These are phyloP conservation scores for Colletotrichum noveboracense DNA, from an alignment of 2,329 filamentous ascomycete species.

Conservation along the genomic window DNA sequence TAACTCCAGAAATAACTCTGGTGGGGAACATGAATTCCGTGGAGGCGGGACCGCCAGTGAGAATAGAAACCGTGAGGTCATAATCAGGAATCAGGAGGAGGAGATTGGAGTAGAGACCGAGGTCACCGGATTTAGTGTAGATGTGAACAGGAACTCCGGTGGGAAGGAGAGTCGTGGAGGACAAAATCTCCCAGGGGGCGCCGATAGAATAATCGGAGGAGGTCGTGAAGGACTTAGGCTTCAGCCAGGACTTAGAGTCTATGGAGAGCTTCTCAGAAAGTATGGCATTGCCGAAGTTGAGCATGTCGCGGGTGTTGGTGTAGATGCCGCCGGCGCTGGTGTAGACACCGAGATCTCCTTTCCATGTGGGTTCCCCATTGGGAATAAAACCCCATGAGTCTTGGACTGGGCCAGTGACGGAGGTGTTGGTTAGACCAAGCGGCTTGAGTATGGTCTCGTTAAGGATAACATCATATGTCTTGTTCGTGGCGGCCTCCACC, in stretches of 20 bases:
- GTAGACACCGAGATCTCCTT: slow-evolving; percentile 36
- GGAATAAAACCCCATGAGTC: slow-evolving; percentile 38
- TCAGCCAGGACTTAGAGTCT: slow-evolving; percentile 50
- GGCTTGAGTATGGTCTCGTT: slow-evolving; percentile 44
- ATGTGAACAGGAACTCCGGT: slow-evolving; percentile 34
- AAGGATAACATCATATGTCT: slow-evolving; percentile 30
- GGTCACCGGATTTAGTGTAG: slow-evolving; percentile 38
- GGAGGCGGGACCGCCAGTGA: slow-evolving; percentile 36
- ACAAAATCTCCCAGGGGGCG: slow-evolving; percentile 38
- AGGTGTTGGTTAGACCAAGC: slow-evolving; percentile 46
- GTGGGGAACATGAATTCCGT: slow-evolving; percentile 19
- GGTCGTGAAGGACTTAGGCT: slow-evolving; percentile 45
- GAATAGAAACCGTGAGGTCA: slow-evolving; percentile 38
- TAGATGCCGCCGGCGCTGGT: slow-evolving; percentile 48
- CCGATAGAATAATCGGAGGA: slow-evolving; percentile 40
- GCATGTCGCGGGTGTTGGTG: slow-evolving; percentile 46
- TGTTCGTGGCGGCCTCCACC: slow-evolving; percentile 25
- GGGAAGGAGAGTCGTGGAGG: slow-evolving; percentile 33
- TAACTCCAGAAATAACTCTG: slow-evolving; percentile 29
- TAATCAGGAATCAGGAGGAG: slow-evolving; percentile 41
- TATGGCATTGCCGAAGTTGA: slow-evolving; percentile 45
- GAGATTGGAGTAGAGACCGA: slow-evolving; percentile 35
- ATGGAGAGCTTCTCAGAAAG: slow-evolving; percentile 43
- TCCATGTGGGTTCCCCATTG: slow-evolving; percentile 38
- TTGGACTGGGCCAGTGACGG: slow-evolving; percentile 35